Conservation (phyloP, 495 filamentous ascomycete species). For the Neurospora terricola region DNA sequence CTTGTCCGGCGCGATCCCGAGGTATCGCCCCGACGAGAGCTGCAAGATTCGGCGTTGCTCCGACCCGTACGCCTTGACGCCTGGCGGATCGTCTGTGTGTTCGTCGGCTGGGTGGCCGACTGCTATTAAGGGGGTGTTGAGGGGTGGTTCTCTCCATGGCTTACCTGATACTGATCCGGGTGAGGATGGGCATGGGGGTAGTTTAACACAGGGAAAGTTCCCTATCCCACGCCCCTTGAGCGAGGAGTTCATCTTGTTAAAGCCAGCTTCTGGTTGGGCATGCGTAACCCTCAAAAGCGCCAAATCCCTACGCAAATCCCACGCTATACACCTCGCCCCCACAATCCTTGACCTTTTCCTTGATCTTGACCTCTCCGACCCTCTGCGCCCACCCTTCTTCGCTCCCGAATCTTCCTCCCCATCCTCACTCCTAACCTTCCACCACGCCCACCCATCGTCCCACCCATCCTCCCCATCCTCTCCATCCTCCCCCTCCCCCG, state of each 20-base stretch:
- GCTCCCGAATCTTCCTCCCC: neutral
- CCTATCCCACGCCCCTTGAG: neutral
- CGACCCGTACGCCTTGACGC: conserved; percentile 27
- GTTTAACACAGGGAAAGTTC: neutral
- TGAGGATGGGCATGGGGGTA: neutral
- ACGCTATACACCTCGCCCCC: conserved; percentile 25
- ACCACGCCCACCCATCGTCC: no score
- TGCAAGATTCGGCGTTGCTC: conserved; percentile 22
- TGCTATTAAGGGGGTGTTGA: conserved; percentile 13
- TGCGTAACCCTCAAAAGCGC: conserved; percentile 27
- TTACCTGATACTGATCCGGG: neutral
- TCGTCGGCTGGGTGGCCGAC: conserved; percentile 37
- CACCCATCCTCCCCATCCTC: neutral
- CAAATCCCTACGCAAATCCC: conserved; percentile 30
- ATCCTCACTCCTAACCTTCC: neutral
- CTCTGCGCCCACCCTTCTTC: neutral
- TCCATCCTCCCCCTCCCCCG: neutral
- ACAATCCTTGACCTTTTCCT: conserved; percentile 12
- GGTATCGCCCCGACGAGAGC: conserved; percentile 25
- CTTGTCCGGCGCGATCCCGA: conserved; percentile 20
- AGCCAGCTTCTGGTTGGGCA: conserved; percentile 1
- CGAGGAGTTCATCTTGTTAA: no score
- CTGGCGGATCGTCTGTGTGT: conserved; percentile 19
- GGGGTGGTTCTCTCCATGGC: neutral
- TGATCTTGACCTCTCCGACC: conserved; percentile 9